Evolutionary conservation across 23 red algal genomes (phyloP).

Genomic region (Pyropia yezoensis): DNA sequence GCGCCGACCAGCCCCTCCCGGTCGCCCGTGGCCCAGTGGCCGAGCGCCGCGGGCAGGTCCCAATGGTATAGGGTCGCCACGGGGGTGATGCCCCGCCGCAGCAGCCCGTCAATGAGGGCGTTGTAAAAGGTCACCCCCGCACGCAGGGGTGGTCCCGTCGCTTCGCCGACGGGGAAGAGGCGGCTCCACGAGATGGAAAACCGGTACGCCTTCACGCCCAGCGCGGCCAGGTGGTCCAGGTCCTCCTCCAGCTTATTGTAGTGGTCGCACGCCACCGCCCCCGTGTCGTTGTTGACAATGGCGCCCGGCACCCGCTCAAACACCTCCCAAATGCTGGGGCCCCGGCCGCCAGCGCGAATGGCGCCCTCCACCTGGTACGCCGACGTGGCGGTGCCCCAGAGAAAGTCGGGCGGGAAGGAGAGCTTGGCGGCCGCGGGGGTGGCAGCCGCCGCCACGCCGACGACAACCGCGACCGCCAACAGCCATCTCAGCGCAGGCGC

Average conservation of each 20-base stretch:
- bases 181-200: conserved; percentile 61
- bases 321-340: conserved; percentile 38
- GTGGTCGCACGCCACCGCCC: conserved; percentile 48
- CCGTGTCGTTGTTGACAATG: conserved; percentile 21
- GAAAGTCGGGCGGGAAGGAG: conserved; percentile 40
- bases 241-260: conserved; percentile 41
- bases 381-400: conserved; percentile 62
- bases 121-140: conserved; percentile 38
- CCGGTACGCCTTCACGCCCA: conserved; percentile 30
- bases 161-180: conserved; percentile 13
- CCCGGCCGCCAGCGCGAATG: conserved; percentile 7
- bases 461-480: too few species aligned
- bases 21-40: conserved; percentile 39
- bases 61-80: conserved; percentile 50
- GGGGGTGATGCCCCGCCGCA: conserved; percentile 27
- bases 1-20: conserved; percentile 4
- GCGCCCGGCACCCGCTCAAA: conserved; percentile 20
- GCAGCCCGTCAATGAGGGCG: conserved; percentile 32
- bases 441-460: too few species aligned
- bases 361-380: conserved; percentile 58
- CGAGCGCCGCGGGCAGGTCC: conserved; percentile 35
- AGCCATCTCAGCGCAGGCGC: too few species aligned
- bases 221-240: conserved; percentile 34
- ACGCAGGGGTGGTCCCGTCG: not conserved
- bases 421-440: too few species aligned